Percentiles rank a stretch among this genome's conserved stretches.
phyloP scores from a whole-genome alignment of 805 yeast species.

The Yarrowia phangngaensis region DNA sequence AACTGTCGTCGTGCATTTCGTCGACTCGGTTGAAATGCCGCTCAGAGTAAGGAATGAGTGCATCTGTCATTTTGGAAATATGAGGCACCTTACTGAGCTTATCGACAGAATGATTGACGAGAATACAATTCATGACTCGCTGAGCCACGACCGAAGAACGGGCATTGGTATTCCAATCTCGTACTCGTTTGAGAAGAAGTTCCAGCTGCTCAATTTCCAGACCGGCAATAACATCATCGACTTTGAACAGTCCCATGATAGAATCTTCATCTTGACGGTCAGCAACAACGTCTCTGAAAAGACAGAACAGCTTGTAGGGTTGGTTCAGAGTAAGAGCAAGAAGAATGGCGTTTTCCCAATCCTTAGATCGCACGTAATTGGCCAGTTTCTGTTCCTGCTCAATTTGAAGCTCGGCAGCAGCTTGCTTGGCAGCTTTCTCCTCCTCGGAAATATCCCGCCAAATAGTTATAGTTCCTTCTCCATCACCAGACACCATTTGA shows the following conservation, averaged over 20 bases:
- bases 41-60: conserved; percentile 82
- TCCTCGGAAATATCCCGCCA: conserved; percentile 90
- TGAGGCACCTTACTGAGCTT: conserved; percentile 63
- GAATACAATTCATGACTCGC: conserved; percentile 61
- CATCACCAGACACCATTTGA: conserved; percentile 80
- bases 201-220: conserved; percentile 58
- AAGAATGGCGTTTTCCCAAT: conserved; percentile 86
- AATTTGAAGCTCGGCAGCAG: conserved; percentile 55
- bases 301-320: conserved; percentile 81
- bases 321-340: conserved; percentile 84
- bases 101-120: conserved; percentile 53
- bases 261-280: conserved; percentile 48
- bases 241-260: conserved; percentile 52
- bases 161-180: conserved; percentile 95
- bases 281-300: conserved; percentile 58
- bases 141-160: conserved; percentile 78
- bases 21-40: conserved; percentile 78
- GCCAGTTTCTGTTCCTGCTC: conserved; percentile 87
- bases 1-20: conserved; percentile 79
- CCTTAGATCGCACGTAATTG: conserved; percentile 64
- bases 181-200: conserved; percentile 63
- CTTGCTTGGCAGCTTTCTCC: conserved; percentile 49
- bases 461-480: conserved; percentile 84
- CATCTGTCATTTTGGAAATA: conserved; percentile 61
- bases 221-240: conserved; percentile 60